Conservation (phyloP, 768 basidiomycete genomes). For the Kwoniella sp. region DNA sequence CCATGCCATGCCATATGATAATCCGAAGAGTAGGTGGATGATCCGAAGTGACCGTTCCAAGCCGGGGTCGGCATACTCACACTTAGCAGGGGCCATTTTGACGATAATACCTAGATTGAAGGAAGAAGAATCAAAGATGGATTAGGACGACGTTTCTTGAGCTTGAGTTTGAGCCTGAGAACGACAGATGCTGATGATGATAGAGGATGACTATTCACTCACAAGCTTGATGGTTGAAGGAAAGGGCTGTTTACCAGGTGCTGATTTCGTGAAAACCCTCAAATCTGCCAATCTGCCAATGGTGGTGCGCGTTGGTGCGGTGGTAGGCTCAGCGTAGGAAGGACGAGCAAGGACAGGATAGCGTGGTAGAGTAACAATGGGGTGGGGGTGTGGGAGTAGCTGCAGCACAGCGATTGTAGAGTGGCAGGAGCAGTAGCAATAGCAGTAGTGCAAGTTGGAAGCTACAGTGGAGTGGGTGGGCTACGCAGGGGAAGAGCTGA, state of each 20-base stretch:
- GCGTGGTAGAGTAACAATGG: not conserved
- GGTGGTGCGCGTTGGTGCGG: too few relatives aligned
- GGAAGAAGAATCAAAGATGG: not conserved
- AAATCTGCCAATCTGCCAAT: constrained; percentile 12
- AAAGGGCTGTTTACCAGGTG: not conserved
- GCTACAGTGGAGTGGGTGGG: too few relatives aligned
- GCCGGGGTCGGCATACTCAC: constrained; percentile 21
- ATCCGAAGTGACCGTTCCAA: not conserved
- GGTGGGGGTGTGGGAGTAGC: not conserved
- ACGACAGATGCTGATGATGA: not conserved
- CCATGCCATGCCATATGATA: not conserved
- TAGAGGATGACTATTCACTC: too few relatives aligned
- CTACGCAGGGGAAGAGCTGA: too few relatives aligned
- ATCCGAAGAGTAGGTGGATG: not conserved
- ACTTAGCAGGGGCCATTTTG: constrained; percentile 40
- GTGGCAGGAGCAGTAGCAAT: not conserved
- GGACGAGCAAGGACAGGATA: too few relatives aligned
- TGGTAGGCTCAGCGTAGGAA: not conserved
- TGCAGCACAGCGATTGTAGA: not conserved
- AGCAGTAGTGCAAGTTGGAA: too few relatives aligned
- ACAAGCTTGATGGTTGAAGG: constrained; percentile 31
- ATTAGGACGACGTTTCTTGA: constrained; percentile 4
- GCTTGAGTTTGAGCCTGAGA: not conserved
- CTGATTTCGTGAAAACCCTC: constrained; percentile 20
- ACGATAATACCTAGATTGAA: constrained; percentile 13